Conservation (phyloP, 352 stramenopile species). For the Phytophthora pistaciae region DNA sequence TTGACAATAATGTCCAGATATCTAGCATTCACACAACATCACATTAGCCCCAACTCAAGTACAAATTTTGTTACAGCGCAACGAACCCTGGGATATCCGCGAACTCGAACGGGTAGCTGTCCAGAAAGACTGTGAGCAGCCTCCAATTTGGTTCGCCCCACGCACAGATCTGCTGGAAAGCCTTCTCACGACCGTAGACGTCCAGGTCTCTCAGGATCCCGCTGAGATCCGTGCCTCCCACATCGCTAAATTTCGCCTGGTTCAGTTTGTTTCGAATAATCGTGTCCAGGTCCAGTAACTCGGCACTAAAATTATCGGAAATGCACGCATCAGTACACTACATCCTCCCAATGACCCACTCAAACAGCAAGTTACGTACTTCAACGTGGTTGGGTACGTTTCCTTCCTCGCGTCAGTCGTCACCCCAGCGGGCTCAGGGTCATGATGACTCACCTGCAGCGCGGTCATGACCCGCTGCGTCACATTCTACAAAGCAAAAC, state of each 20-base stretch:
- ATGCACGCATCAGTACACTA: neutral
- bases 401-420: slow-evolving; percentile 31
- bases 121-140: slow-evolving; percentile 49
- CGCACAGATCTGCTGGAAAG: slow-evolving; percentile 28
- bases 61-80: too few species aligned
- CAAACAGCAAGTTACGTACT: neutral
- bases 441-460: slow-evolving; percentile 27
- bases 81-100: slow-evolving; percentile 50
- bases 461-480: slow-evolving; percentile 33
- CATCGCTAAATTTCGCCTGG: slow-evolving; percentile 12
- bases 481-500: slow-evolving; percentile 21
- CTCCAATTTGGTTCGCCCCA: slow-evolving; percentile 28
- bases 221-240: slow-evolving; percentile 1
- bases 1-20: slow-evolving; percentile 51
- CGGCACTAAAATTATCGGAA: slow-evolving; percentile 9
- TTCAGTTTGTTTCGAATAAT: slow-evolving; percentile 31
- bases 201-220: slow-evolving; percentile 27
- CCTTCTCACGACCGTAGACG: slow-evolving; percentile 32
- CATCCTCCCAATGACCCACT: neutral
- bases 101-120: slow-evolving; percentile 49
- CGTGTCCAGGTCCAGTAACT: slow-evolving; percentile 27
- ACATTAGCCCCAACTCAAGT: neutral
- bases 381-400: slow-evolving; percentile 28
- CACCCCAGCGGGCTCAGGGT: slow-evolving; percentile 33
- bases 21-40: slow-evolving; percentile 5